Evolutionary conservation across 768 basidiomycete genomes (phyloP), one percentile per base, ranked within the genome.

Genomic region (Strobilomyces dryophilus): DNA sequence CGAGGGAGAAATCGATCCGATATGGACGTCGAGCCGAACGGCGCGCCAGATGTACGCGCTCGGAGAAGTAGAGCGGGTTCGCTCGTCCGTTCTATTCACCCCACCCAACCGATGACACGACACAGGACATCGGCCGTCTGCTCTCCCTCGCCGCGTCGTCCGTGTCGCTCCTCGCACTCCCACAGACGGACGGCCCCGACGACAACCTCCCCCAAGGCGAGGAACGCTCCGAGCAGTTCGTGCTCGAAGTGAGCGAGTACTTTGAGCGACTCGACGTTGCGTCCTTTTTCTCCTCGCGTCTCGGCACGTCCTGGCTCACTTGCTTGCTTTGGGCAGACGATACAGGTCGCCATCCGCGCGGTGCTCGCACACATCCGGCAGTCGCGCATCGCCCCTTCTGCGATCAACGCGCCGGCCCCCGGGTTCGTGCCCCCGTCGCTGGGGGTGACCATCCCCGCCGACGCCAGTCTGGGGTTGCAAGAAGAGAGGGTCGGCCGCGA

Each of bases 151-250:
- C 89, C 6, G 86, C 85, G 8, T 87, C 89, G 15, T 89, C 86
- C 9, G 83, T 90, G 52, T 85, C 87, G 8, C 76, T 91, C 47
- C 76, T 92, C 45, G 85, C 89, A 2, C 73, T 92, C n/a, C 89
- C 89, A 1, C 89, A 91, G 68, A 89, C 88, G 4, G 89, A 92
- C 63, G 76, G 68, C 1, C 78, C 83, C 4, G 81, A 81, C 8
- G 85, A 87, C 48, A 76, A 72, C 51, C 76, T 91, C 8, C 88
- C 89, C 3, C 84, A 87, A 61, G 89, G 88, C 37, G 89, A 85
- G 54, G 89, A 92, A 68, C 78, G 89, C 34, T 89, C 87, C 14
- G 88, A 92, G 64, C 86, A 89, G 62, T 91, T 92, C 59, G 89
- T 91, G 37, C 76, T 86, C 39, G 87, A 91, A 73, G 87, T 87